A percentile compares a stretch with the other conserved stretches of the same genome.
Conservation (phyloP, 257 asterid genomes). For the Haberlea rhodopensis region DNA sequence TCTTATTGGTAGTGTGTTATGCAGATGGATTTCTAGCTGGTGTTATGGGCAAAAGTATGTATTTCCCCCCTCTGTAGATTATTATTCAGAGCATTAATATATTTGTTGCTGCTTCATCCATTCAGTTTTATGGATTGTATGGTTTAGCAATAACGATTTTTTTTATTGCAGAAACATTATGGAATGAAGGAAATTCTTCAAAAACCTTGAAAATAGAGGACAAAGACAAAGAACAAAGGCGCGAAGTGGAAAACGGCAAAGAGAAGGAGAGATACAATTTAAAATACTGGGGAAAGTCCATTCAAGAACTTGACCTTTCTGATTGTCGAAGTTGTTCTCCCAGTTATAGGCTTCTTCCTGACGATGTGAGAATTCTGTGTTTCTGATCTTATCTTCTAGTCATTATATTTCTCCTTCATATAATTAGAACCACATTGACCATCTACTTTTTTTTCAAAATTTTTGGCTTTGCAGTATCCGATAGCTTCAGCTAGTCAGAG, state of each 20-base stretch:
- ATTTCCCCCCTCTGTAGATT: background rate
- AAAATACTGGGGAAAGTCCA: slow-evolving; percentile 94
- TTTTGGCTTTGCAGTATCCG: slow-evolving; percentile 69
- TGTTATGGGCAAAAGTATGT: slow-evolving; percentile 91
- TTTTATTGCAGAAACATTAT: slow-evolving; percentile 59
- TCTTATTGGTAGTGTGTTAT: slow-evolving; percentile 38
- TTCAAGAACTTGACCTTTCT: slow-evolving; percentile 96
- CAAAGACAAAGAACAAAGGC: slow-evolving; percentile 77
- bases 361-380: slow-evolving; percentile 58
- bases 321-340: slow-evolving; percentile 80
- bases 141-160: slow-evolving; percentile 28
- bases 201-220: slow-evolving; percentile 61
- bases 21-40: slow-evolving; percentile 97
- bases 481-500: slow-evolving; percentile 85
- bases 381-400: background rate
- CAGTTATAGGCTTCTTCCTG: slow-evolving; percentile 98
- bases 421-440: background rate
- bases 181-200: slow-evolving; percentile 82
- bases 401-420: background rate
- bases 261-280: slow-evolving; percentile 75
- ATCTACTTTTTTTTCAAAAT: background rate
- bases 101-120: background rate
- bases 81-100: background rate
- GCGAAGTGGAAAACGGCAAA: slow-evolving; percentile 75
- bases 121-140: slow-evolving; percentile 7